These are phyloP conservation scores for Tulasnella calospora DNA, from an alignment of 768 basidiomycete genomes.

Conservation along the genomic window DNA sequence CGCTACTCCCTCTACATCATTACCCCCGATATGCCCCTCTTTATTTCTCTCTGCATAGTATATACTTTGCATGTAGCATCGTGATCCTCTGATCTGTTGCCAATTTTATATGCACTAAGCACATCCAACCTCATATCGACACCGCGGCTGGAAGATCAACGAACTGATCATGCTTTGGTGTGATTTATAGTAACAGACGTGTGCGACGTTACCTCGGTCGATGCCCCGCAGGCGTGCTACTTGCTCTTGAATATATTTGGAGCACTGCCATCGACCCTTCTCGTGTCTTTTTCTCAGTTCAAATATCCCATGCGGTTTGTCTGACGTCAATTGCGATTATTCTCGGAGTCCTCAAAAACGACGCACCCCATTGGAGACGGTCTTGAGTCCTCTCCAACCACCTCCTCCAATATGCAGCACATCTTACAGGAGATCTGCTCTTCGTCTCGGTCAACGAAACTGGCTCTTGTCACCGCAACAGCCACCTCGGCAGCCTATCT, in stretches of 20 bases:
- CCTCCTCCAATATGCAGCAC: neutral
- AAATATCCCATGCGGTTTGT: neutral
- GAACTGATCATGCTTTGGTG: too few relatives aligned
- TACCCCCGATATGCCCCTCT: neutral
- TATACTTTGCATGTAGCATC: slow-evolving; percentile 1
- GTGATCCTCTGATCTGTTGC: slow-evolving; percentile 1
- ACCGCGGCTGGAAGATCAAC: too few relatives aligned
- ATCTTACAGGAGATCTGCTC: neutral
- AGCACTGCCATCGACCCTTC: neutral
- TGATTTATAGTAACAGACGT: too few relatives aligned
- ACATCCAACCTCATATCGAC: neutral
- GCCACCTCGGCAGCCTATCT: neutral
- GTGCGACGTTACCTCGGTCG: neutral
- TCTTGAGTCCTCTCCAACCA: neutral
- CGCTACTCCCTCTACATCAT: neutral
- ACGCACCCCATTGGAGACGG: too few relatives aligned
- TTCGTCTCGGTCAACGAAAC: neutral
- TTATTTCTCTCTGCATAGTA: neutral
- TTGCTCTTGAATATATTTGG: neutral
- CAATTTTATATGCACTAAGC: neutral
- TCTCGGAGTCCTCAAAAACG: too few relatives aligned
- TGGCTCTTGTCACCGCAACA: slow-evolving; percentile 4
- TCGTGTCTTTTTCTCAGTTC: neutral
- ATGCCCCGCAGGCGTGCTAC: too few relatives aligned
- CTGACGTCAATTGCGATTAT: neutral